Conservation (phyloP, 306 rosid genomes). For the Pyrus pyrifolia region DNA sequence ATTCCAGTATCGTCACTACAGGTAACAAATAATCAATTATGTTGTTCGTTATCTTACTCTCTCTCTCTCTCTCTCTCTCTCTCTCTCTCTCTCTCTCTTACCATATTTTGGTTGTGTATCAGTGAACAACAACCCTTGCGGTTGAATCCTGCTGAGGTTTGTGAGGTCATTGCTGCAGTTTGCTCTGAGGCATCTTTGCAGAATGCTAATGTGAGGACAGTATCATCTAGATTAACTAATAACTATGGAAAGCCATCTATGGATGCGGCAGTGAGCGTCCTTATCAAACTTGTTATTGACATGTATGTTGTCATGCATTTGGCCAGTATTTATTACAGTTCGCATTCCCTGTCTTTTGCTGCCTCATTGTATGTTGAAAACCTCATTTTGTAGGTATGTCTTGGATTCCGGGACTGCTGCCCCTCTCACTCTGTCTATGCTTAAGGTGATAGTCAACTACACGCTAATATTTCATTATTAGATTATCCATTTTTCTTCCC, state of each 20-base stretch:
- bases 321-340: conserved; percentile 14
- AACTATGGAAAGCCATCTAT: conserved; percentile 78
- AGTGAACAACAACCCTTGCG: conserved; percentile 99
- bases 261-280: conserved; percentile 99
- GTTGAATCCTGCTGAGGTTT: conserved; percentile 92
- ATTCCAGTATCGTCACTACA: conserved; percentile 97
- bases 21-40: conserved; percentile 39
- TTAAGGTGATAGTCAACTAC: conserved; percentile 58
- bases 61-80: not conserved
- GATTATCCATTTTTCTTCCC: not conserved
- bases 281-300: conserved; percentile 91
- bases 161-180: conserved; percentile 96
- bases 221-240: conserved; percentile 61
- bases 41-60: not conserved
- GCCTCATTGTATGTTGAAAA: conserved; percentile 17
- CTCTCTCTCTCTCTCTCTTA: conserved; percentile 19
- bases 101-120: conserved; percentile 38
- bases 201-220: conserved; percentile 43
- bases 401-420: conserved; percentile 85
- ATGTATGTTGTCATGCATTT: conserved; percentile 62
- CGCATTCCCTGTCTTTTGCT: conserved; percentile 9
- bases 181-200: conserved; percentile 79
- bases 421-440: conserved; percentile 97
- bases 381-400: conserved; percentile 72
- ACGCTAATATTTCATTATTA: not conserved